Conservation (phyloP, 1,284 basidiomycete species). For the Somion occarium region DNA sequence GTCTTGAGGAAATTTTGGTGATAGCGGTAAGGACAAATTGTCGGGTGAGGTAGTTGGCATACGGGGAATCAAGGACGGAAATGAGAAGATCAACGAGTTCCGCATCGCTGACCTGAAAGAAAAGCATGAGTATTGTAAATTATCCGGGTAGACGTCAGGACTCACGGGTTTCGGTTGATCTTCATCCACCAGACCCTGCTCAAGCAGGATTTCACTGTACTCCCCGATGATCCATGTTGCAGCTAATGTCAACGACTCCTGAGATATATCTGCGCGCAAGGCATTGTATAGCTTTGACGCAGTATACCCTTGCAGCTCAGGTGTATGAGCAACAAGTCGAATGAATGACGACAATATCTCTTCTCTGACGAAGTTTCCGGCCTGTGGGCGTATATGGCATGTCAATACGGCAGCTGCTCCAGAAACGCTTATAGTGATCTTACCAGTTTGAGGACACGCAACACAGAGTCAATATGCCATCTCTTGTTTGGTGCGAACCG, state of each 20-base stretch:
- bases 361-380: constrained; percentile 98
- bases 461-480: constrained; percentile 98
- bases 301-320: constrained; percentile 95
- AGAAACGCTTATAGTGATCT: too few species aligned
- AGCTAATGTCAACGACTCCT: constrained; percentile 91
- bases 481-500: constrained; percentile 96
- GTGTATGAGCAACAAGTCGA: constrained; percentile 93
- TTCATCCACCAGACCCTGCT: constrained; percentile 87
- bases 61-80: constrained; percentile 90
- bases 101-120: constrained; percentile 66
- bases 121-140: neutral
- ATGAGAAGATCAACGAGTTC: constrained; percentile 87
- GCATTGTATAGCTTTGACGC: constrained; percentile 90
- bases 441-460: constrained; percentile 90
- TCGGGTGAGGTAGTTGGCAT: constrained; percentile 86
- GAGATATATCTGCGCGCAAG: constrained; percentile 89
- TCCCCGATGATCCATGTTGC: constrained; percentile 97
- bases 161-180: constrained; percentile 71
- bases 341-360: constrained; percentile 96
- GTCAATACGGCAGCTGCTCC: neutral
- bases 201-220: constrained; percentile 88
- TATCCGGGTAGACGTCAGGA: too few species aligned
- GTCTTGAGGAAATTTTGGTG: constrained; percentile 86
- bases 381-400: constrained; percentile 41
- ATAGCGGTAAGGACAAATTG: constrained; percentile 91